phyloP scores from a whole-genome alignment of 768 basidiomycete genomes.

The Porpolomopsis calyptriformis region DNA sequence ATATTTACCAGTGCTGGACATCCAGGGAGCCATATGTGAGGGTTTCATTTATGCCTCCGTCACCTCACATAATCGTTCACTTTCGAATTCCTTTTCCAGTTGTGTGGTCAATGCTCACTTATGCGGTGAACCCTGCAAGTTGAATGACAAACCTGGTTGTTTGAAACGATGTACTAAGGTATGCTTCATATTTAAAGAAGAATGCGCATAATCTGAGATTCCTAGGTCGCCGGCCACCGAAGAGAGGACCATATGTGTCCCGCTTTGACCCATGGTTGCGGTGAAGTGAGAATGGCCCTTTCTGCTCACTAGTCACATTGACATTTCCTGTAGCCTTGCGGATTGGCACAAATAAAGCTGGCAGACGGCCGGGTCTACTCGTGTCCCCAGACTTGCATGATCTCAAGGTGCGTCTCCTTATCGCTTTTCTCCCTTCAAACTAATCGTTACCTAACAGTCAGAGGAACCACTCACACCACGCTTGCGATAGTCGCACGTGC shows the following conservation, averaged over 20 bases:
- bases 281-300: constrained; percentile 27
- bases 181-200: not conserved
- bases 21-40: constrained; percentile 43
- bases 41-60: not conserved
- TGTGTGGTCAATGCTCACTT: constrained; percentile 41
- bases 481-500: constrained; percentile 42
- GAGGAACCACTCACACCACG: constrained; percentile 33
- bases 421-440: not conserved
- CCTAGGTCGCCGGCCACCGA: constrained; percentile 35
- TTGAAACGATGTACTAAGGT: constrained; percentile 41
- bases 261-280: constrained; percentile 44
- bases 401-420: constrained; percentile 27
- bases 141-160: constrained; percentile 40
- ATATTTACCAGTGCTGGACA: constrained; percentile 45
- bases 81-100: constrained; percentile 20
- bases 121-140: constrained; percentile 41
- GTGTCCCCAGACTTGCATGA: constrained; percentile 33
- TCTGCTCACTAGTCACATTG: not conserved
- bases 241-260: constrained; percentile 45
- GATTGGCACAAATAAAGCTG: constrained; percentile 21
- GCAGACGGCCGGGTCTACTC: constrained; percentile 24
- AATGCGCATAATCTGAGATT: not conserved
- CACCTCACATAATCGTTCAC: not conserved
- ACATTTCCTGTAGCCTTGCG: constrained; percentile 30
- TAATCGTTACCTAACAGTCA: no score